phyloP scores from a whole-genome alignment of 768 basidiomycete genomes.

The Lactarius deliciosus region DNA sequence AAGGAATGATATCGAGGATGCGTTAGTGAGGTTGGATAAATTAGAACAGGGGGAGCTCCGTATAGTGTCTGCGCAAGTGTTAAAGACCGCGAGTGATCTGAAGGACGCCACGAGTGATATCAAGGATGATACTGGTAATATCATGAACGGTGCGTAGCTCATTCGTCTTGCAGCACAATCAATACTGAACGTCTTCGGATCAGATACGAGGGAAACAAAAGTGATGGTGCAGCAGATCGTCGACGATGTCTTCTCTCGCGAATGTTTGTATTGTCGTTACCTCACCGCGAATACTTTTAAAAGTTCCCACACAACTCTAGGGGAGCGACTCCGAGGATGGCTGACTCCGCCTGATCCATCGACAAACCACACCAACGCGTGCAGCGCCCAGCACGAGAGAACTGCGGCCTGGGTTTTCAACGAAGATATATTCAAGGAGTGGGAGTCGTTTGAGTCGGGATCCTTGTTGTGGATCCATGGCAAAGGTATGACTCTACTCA shows the following conservation, averaged over 20 bases:
- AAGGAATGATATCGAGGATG: conserved; percentile 1
- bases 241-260: not conserved
- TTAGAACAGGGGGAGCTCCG: not conserved
- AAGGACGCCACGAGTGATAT: not conserved
- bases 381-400: not conserved
- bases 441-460: not conserved
- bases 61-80: not conserved
- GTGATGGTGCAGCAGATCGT: not conserved
- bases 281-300: not conserved
- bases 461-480: not conserved
- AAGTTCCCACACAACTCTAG: not conserved
- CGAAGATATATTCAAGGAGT: not conserved
- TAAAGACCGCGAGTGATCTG: not conserved
- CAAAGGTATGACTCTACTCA: not conserved
- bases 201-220: not conserved
- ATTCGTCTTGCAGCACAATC: not conserved
- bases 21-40: not conserved
- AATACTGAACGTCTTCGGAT: not conserved
- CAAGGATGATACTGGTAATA: too few relatives aligned
- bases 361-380: not conserved
- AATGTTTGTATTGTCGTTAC: not conserved
- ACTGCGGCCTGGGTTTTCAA: not conserved
- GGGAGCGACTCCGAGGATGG: not conserved
- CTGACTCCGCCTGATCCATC: not conserved
- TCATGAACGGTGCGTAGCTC: not conserved